A percentile compares a stretch with the other conserved stretches of the same genome.
phyloP scores from a whole-genome alignment of 1,139 yeast species.

The Blastobotrys elegans region DNA sequence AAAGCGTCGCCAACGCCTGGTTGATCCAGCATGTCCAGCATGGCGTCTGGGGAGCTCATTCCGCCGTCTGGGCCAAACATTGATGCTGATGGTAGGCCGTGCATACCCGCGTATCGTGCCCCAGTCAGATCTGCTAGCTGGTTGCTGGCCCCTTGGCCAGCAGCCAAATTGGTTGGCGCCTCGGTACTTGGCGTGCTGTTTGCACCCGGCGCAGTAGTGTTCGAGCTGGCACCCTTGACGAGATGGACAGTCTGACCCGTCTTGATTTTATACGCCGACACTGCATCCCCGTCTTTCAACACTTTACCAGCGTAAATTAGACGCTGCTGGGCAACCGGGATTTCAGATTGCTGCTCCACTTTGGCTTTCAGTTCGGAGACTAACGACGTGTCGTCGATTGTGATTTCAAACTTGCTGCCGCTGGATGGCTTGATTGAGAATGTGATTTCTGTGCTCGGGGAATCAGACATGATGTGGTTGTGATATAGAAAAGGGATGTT shows the following conservation, averaged over 20 bases:
- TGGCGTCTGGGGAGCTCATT: conserved; percentile 66
- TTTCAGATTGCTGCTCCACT: conserved; percentile 53
- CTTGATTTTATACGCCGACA: conserved; percentile 73
- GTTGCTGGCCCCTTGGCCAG: conserved; percentile 87
- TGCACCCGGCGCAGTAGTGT: conserved; percentile 14
- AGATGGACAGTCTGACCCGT: conserved; percentile 84
- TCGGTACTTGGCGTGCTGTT: conserved; percentile 25
- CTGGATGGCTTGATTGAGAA: conserved; percentile 46
- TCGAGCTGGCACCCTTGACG: conserved; percentile 54
- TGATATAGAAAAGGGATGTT: too few relatives aligned
- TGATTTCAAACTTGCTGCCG: conserved; percentile 70
- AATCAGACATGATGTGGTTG: conserved; percentile 2
- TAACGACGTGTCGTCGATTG: conserved; percentile 49
- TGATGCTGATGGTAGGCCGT: conserved; percentile 80
- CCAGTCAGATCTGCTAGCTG: conserved; percentile 91
- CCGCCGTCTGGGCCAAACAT: conserved; percentile 98
- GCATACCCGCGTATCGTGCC: conserved; percentile 90
- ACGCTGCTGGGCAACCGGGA: conserved; percentile 75
- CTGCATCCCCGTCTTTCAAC: conserved; percentile 72
- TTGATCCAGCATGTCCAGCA: conserved; percentile 67
- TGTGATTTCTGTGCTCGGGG: not conserved
- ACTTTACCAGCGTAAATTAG: conserved; percentile 93
- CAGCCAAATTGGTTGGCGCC: conserved; percentile 71
- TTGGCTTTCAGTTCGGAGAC: conserved; percentile 64
- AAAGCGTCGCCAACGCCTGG: conserved; percentile 79